Evolutionary conservation across 176 grass and related monocot genomes (phyloP).

Genomic region (Canna indica): DNA sequence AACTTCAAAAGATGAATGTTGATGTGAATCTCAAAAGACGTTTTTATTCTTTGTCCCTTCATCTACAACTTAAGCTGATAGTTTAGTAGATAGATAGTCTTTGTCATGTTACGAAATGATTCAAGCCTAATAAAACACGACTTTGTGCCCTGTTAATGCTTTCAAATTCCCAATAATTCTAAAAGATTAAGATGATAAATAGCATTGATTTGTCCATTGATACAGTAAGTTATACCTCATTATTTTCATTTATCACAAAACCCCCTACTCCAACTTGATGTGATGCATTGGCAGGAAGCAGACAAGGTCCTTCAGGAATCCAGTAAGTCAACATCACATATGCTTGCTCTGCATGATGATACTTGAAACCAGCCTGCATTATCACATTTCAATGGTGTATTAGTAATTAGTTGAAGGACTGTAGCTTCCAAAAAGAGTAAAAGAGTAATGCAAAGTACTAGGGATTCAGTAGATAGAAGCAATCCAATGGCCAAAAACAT

Average conservation of each 20-base stretch:
- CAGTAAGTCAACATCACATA: constrained; percentile 97
- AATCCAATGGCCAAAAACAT: background rate
- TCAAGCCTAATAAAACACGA: background rate
- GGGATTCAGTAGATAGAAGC: background rate
- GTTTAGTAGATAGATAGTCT: too few species aligned
- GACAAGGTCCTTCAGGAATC: constrained; percentile 74
- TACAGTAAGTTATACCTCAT: constrained; percentile 37
- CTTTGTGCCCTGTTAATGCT: background rate
- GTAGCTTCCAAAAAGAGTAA: background rate
- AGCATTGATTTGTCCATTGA: background rate
- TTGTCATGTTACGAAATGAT: too few species aligned
- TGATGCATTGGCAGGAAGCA: constrained; percentile 92
- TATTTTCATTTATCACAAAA: constrained; percentile 85
- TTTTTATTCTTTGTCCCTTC: too few species aligned
- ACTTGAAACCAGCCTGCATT: constrained; percentile 81
- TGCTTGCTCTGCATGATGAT: constrained; percentile 88
- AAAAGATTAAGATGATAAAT: background rate
- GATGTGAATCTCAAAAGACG: too few species aligned
- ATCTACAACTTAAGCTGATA: too few species aligned
- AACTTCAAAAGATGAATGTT: too few species aligned
- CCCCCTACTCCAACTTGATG: constrained; percentile 94
- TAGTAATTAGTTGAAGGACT: background rate
- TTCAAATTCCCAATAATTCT: background rate
- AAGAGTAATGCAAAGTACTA: background rate
- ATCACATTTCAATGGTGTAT: background rate